Conservation (phyloP, 345 rosid species). For the Microcos paniculata region DNA sequence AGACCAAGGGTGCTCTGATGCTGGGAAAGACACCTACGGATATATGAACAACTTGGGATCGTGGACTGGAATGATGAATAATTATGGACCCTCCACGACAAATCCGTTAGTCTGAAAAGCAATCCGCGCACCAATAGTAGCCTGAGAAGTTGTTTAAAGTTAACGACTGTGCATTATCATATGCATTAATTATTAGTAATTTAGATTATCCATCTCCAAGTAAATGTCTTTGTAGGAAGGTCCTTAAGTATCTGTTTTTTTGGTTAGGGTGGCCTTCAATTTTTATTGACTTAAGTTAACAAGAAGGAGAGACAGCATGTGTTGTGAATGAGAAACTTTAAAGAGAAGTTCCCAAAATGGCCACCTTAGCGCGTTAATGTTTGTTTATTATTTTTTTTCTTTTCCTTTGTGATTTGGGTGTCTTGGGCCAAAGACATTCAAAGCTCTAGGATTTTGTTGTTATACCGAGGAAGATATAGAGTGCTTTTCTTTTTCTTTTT, state of each 20-base stretch:
- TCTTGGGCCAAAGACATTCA: not conserved
- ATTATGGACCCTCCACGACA: conserved; percentile 44
- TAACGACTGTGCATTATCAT: not conserved
- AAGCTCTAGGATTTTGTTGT: conserved; percentile 4
- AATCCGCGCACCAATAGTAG: not conserved
- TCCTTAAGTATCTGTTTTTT: not conserved
- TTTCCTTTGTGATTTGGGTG: conserved; percentile 2
- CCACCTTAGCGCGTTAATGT: not conserved
- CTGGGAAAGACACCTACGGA: conserved; percentile 47
- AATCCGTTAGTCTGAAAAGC: conserved; percentile 44
- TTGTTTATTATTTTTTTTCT: not conserved
- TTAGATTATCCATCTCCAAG: not conserved
- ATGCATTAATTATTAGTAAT: not conserved
- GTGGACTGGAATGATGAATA: conserved; percentile 58
- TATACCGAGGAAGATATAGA: not conserved
- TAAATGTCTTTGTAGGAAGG: not conserved
- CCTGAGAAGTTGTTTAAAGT: not conserved
- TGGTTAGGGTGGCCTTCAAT: not conserved
- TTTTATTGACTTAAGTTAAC: not conserved
- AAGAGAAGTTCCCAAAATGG: not conserved
- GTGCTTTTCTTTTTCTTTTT: not conserved
- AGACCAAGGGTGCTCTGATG: conserved; percentile 56
- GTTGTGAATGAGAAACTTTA: not conserved
- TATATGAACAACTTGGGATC: conserved; percentile 48
- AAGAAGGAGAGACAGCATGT: too few relatives aligned